Evolutionary conservation across 2,329 filamentous ascomycete species (phyloP).

Genomic region (Lecanosticta acicola): DNA sequence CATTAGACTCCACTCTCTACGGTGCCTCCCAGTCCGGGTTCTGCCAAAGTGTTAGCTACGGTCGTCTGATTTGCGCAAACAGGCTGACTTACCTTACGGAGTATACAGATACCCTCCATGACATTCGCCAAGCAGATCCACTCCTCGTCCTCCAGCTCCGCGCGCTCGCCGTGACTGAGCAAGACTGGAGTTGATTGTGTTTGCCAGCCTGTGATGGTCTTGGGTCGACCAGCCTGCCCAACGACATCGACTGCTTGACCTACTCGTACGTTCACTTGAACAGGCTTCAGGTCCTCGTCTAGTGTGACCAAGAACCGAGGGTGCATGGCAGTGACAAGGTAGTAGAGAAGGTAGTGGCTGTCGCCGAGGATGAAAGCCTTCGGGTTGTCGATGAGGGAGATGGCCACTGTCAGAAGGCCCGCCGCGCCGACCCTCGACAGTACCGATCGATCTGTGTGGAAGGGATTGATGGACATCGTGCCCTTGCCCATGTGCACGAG

Average conservation of each 20-base stretch:
- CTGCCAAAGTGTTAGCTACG: slow-evolving; percentile 13
- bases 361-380: slow-evolving; percentile 73
- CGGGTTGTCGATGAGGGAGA: slow-evolving; percentile 83
- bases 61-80: neutral
- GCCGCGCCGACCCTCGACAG: slow-evolving; percentile 86
- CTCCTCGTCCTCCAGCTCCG: slow-evolving; percentile 95
- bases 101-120: slow-evolving; percentile 88
- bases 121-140: slow-evolving; percentile 89
- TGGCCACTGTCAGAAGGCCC: slow-evolving; percentile 80
- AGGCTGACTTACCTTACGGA: slow-evolving; percentile 73
- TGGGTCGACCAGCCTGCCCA: slow-evolving; percentile 90
- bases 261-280: slow-evolving; percentile 93
- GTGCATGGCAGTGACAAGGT: slow-evolving; percentile 92
- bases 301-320: slow-evolving; percentile 94
- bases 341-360: slow-evolving; percentile 92
- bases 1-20: slow-evolving; percentile 4
- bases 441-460: slow-evolving; percentile 96
- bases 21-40: slow-evolving; percentile 31
- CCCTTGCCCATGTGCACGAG: slow-evolving; percentile 99
- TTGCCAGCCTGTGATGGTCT: slow-evolving; percentile 99
- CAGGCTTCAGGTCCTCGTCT: slow-evolving; percentile 86
- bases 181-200: slow-evolving; percentile 98
- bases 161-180: slow-evolving; percentile 87
- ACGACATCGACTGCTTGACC: slow-evolving; percentile 98
- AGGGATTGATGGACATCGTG: slow-evolving; percentile 91